phyloP scores from a whole-genome alignment of 129 eudicot genomes.

The Flaveria brownii region DNA sequence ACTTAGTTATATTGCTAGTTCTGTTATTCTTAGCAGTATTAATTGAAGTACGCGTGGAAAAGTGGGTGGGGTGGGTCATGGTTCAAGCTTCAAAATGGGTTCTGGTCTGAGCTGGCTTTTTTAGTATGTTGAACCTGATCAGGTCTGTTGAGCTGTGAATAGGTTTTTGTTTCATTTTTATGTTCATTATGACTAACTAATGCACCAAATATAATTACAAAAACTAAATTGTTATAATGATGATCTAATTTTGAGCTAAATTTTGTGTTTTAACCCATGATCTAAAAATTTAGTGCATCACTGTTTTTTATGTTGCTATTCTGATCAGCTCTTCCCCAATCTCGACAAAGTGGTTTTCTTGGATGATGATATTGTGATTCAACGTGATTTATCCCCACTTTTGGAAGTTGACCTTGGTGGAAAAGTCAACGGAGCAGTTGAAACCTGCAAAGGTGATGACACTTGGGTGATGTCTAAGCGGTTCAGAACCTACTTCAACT shows the following conservation, averaged over 20 bases:
- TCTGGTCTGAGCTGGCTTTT: not conserved
- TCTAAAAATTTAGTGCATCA: not conserved
- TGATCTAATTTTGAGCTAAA: not conserved
- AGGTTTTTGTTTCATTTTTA: not conserved
- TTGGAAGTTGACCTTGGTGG: constrained; percentile 94
- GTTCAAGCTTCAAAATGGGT: not conserved
- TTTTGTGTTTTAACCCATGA: not conserved
- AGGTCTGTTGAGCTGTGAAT: not conserved
- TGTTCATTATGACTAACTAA: not conserved
- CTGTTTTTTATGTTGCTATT: constrained; percentile 13
- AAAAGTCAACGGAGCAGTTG: constrained; percentile 96
- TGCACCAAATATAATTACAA: not conserved
- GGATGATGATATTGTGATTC: constrained; percentile 94
- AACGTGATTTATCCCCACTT: constrained; percentile 84
- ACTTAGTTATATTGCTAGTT: constrained; percentile 12
- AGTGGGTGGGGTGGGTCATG: not conserved
- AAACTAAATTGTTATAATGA: not conserved
- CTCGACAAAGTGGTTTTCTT: constrained; percentile 94
- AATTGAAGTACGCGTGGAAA: not conserved
- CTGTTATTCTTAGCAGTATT: not conserved
- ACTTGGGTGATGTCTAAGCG: constrained; percentile 96
- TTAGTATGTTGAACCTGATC: not conserved
- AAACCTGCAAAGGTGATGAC: constrained; percentile 94
- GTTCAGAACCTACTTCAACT: constrained; percentile 87
- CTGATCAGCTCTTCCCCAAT: constrained; percentile 81